phyloP scores from a whole-genome alignment of 1,139 yeast genomes.

The Magnusiomyces sp. region DNA sequence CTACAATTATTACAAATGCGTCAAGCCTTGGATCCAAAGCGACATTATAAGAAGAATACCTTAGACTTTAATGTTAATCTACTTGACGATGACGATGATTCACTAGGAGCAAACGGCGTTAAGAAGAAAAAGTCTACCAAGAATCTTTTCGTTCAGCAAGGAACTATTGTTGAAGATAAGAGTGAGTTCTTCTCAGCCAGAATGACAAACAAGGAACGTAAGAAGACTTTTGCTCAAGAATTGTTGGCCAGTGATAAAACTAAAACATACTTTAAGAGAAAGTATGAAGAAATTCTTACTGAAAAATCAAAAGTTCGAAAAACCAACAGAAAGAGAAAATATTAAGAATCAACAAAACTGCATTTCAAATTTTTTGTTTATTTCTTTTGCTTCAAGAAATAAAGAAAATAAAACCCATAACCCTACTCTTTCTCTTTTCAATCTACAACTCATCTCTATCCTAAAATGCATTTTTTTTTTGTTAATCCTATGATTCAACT shows the following conservation, averaged over 20 bases:
- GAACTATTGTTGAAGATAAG: conserved; percentile 77
- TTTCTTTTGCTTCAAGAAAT: neutral
- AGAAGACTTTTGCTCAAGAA: conserved; percentile 72
- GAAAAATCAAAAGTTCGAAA: conserved; percentile 34
- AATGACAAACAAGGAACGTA: conserved; percentile 61
- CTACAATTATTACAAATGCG: conserved; percentile 73
- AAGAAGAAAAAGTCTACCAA: no score
- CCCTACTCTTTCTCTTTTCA: no score
- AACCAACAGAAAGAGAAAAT: conserved; percentile 3
- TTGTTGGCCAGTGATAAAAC: conserved; percentile 65
- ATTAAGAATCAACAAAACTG: neutral
- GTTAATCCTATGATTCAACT: neutral
- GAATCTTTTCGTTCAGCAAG: conserved; percentile 81
- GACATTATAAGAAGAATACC: conserved; percentile 85
- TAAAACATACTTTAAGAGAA: conserved; percentile 72
- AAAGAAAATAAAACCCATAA: no score
- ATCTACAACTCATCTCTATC: no score
- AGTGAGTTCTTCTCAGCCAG: conserved; percentile 72
- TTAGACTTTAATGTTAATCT: conserved; percentile 57
- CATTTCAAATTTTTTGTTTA: neutral
- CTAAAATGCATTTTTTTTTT: neutral
- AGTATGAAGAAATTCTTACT: conserved; percentile 70
- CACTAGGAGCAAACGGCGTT: neutral
- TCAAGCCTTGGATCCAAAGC: conserved; percentile 86
- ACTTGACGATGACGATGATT: neutral